Evolutionary conservation across 305 asterid genomes (phyloP), one percentile per base, ranked within the genome.

Genomic region (Fraxinus latifolia): DNA sequence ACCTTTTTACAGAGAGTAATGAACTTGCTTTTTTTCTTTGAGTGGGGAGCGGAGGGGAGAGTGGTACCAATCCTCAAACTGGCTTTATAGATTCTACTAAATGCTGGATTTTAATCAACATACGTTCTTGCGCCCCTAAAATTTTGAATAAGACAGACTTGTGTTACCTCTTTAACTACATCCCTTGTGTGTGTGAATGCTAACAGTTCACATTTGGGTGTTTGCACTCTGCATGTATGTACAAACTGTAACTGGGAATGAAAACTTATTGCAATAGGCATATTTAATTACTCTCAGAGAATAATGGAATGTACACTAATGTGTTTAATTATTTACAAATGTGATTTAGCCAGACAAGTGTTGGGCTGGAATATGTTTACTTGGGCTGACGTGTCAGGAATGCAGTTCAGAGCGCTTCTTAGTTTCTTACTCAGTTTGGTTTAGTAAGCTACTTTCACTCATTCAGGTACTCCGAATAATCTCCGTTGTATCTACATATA

Each of bases 331-430:
- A 65, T 70, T 65, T 50, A 12, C 79, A 77, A 81, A 80, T 82
- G 87, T 72, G 84, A 67, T 89, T 68, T 88, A 95, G 99, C 91
- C 97, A 86, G 97, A 91, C 81, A 95, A 94, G 86, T 81, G 91
- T 77, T 94, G 95, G 97, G 96, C 95, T 33, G 99, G 96, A 79
- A 89, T 94, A 83, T 92, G 95, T 86, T 89, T 95, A 94, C 93
- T 95, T 19, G 97, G 97, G 78, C 87, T 95, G 88, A 94, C 98
- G 74, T 81, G 90, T 80, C 97, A 94, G 84, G 97, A 95, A 82
- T 95, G 97, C 89, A 88, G 91, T 84, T 80, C 92, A 21, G 95
- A 93, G 82, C 97, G 97, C 42, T 93, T 95, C 82, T 82, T 90
- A 82, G 84, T 91, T 82, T 94, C 96, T 36, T 94, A 92, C 53